These are phyloP conservation scores for Scutellaria galericulata DNA, from an alignment of 257 asterid genomes.

Conservation along the genomic window DNA sequence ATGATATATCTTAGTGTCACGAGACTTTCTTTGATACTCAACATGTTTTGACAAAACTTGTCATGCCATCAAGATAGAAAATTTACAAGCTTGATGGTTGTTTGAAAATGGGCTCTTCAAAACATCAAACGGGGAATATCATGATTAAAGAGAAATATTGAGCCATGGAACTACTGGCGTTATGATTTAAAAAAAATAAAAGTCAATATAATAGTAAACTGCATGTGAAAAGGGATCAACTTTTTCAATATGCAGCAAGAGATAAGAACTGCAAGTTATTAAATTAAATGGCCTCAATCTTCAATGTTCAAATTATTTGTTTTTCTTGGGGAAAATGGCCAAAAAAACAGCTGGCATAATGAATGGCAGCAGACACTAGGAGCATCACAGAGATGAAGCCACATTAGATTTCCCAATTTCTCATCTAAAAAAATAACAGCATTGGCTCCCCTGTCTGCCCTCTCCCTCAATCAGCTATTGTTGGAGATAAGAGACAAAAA, in stretches of 20 bases:
- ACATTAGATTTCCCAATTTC: constrained; percentile 39
- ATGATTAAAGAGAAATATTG: neutral
- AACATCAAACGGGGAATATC: neutral
- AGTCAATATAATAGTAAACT: neutral
- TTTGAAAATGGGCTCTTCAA: neutral
- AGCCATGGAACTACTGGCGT: neutral
- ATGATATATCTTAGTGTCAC: constrained; percentile 15
- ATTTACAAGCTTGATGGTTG: neutral
- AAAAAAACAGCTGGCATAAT: constrained; percentile 50
- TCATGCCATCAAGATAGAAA: neutral
- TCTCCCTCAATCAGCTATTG: constrained; percentile 27
- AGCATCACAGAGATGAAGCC: constrained; percentile 30
- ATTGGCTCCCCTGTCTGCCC: constrained; percentile 39
- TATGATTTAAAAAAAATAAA: neutral
- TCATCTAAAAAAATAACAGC: constrained; percentile 30
- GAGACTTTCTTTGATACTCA: neutral
- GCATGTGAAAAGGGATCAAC: neutral
- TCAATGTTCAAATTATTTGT: constrained; percentile 21
- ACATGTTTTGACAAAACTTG: neutral
- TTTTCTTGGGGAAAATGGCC: constrained; percentile 34
- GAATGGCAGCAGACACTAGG: constrained; percentile 28
- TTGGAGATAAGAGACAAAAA: constrained; percentile 21
- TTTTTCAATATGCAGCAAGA: neutral
- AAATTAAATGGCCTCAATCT: constrained; percentile 21
- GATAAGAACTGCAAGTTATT: constrained; percentile 11